A percentile compares a stretch with the other conserved stretches of the same genome.
These are phyloP conservation scores for Tympanopsis confertula DNA, from an alignment of 2,329 filamentous ascomycete genomes.

Conservation along the genomic window DNA sequence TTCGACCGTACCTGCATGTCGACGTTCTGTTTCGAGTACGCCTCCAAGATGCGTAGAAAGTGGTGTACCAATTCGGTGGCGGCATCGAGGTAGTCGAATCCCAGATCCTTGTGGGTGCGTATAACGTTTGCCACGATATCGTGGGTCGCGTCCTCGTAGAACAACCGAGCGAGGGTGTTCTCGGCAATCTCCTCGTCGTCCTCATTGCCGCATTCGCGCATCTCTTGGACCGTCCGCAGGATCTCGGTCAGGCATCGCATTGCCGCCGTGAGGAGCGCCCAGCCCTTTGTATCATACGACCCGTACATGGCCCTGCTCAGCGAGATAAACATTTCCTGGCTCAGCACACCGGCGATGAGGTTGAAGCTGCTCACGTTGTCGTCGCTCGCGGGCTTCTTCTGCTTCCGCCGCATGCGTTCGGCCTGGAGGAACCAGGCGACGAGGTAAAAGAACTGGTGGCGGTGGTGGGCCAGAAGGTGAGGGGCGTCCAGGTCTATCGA, in stretches of 20 bases:
- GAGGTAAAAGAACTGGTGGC: constrained; percentile 81
- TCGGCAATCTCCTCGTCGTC: constrained; percentile 96
- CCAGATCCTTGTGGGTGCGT: constrained; percentile 82
- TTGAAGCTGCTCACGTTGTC: constrained; percentile 67
- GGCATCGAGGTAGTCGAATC: constrained; percentile 84
- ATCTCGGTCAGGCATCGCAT: constrained; percentile 96
- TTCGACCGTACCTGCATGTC: constrained; percentile 87
- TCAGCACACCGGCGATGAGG: constrained; percentile 77
- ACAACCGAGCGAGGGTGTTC: constrained; percentile 89
- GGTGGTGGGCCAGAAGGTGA: constrained; percentile 65
- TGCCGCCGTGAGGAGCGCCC: constrained; percentile 73
- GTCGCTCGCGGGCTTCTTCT: constrained; percentile 34
- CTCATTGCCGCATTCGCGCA: constrained; percentile 71
- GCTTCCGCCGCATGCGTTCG: constrained; percentile 60
- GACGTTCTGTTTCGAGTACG: constrained; percentile 86
- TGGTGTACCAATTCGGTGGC: constrained; percentile 84
- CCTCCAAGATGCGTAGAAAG: constrained; percentile 82
- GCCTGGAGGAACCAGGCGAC: constrained; percentile 87
- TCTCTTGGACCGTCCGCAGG: constrained; percentile 81
- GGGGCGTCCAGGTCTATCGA: constrained; percentile 83
- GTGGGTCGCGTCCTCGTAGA: constrained; percentile 92
- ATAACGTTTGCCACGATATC: constrained; percentile 74
- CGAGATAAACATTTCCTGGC: constrained; percentile 88
- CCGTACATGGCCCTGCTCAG: constrained; percentile 73
- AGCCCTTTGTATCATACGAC: constrained; percentile 71